Evolutionary conservation across 495 filamentous ascomycete species (phyloP).

Genomic region (Lasiosphaeria hispida): DNA sequence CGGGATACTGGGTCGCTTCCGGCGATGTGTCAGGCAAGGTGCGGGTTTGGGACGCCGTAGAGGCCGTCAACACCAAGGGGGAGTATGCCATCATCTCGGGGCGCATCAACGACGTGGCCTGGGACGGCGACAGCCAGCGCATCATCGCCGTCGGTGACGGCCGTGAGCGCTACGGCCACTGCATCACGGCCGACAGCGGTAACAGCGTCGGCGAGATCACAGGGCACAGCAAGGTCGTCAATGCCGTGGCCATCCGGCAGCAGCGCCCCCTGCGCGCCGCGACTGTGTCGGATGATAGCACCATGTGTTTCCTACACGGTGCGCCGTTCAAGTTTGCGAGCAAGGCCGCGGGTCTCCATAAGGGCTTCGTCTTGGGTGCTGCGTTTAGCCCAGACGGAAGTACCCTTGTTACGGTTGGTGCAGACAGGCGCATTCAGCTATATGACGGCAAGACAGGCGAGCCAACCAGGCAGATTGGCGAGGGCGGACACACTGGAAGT

Average conservation of each 20-base stretch:
- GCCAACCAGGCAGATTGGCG: slow-evolving; percentile 69
- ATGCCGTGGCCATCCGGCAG: slow-evolving; percentile 84
- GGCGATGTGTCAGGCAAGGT: slow-evolving; percentile 83
- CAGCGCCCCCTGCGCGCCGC: slow-evolving; percentile 86
- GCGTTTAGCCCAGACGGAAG: slow-evolving; percentile 89
- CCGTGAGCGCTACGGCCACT: slow-evolving; percentile 89
- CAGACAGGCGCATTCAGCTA: slow-evolving; percentile 83
- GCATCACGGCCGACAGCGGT: slow-evolving; percentile 91
- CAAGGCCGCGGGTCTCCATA: slow-evolving; percentile 70
- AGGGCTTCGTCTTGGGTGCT: slow-evolving; percentile 82
- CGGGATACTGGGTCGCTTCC: slow-evolving; percentile 92
- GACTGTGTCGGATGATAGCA: slow-evolving; percentile 86
- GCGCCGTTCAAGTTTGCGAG: slow-evolving; percentile 92
- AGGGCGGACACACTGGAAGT: slow-evolving; percentile 82
- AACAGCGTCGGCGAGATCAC: slow-evolving; percentile 92
- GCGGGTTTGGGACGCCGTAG: slow-evolving; percentile 80
- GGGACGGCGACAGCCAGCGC: slow-evolving; percentile 95
- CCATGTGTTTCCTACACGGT: slow-evolving; percentile 87
- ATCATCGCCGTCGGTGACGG: slow-evolving; percentile 95
- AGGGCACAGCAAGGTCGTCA: slow-evolving; percentile 87
- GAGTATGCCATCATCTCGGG: slow-evolving; percentile 95
- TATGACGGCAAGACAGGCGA: slow-evolving; percentile 96
- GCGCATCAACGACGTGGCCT: slow-evolving; percentile 91
- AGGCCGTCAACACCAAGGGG: slow-evolving; percentile 67
- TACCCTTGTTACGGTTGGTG: slow-evolving; percentile 81